A percentile compares a stretch with the other conserved stretches of the same genome.
Conservation (phyloP, 177 flowering plant species). For the Vitis hybrid region DNA sequence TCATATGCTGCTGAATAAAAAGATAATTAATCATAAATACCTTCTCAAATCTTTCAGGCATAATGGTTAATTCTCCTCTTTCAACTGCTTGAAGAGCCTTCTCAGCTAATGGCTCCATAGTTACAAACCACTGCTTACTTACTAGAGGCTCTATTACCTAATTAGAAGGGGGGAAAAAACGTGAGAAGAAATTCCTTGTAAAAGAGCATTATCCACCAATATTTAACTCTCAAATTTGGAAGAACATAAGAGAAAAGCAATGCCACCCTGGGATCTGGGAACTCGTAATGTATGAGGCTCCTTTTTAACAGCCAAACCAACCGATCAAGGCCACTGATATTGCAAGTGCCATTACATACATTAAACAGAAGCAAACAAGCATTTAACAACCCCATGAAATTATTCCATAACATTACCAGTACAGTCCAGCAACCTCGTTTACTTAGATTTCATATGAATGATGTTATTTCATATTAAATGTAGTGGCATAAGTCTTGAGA, state of each 20-base stretch:
- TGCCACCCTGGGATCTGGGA: constrained; percentile 93
- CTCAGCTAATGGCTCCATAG: constrained; percentile 95
- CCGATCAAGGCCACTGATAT: too few species aligned
- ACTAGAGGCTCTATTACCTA: constrained; percentile 93
- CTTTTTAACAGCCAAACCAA: constrained; percentile 78
- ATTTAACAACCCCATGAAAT: too few species aligned
- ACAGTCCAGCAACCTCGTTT: too few species aligned
- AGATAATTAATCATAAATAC: constrained; percentile 27
- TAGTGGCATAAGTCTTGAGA: too few species aligned
- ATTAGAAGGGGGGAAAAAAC: constrained; percentile 9
- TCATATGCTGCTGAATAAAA: neutral
- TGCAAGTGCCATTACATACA: too few species aligned
- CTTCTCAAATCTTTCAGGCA: constrained; percentile 99
- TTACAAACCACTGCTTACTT: constrained; percentile 97
- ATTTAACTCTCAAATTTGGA: neutral
- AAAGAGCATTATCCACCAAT: neutral
- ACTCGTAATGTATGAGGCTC: constrained; percentile 77
- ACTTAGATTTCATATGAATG: too few species aligned
- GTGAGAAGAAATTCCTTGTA: neutral
- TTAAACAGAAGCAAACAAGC: too few species aligned
- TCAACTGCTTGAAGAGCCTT: constrained; percentile 86
- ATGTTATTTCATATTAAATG: too few species aligned
- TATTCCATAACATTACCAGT: too few species aligned
- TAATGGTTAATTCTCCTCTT: constrained; percentile 65
- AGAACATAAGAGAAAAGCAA: neutral